Percentiles rank a stretch among this genome's conserved stretches.
phyloP scores from a whole-genome alignment of 73 alveolate genomes.

The Urostyla sp. region DNA sequence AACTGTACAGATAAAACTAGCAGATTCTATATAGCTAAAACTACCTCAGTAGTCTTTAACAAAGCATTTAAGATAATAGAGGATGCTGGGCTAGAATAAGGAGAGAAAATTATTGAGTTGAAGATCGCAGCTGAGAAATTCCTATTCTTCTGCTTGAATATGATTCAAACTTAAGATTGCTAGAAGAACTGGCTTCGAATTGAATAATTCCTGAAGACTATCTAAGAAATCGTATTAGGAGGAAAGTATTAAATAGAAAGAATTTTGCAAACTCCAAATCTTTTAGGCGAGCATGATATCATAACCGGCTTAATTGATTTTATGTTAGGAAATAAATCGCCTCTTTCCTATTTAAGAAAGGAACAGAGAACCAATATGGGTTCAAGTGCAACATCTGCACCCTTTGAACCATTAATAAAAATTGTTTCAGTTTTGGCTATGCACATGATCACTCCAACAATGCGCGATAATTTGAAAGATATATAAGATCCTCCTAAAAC shows the following conservation, averaged over 20 bases:
- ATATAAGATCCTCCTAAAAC: too few relatives aligned
- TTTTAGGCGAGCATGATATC: conserved; percentile 36
- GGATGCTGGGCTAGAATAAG: conserved; percentile 22
- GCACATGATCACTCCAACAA: conserved; percentile 12
- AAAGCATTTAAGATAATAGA: conserved; percentile 1
- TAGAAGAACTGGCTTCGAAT: conserved; percentile 75
- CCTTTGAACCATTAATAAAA: conserved; percentile 36
- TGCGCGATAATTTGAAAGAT: neutral
- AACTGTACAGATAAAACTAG: conserved; percentile 45
- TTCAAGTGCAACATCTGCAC: conserved; percentile 10
- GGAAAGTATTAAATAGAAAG: conserved; percentile 39
- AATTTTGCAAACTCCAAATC: neutral
- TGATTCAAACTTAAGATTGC: conserved; percentile 23
- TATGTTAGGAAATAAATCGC: conserved; percentile 67
- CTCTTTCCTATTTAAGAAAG: conserved; percentile 21
- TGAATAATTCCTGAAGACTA: conserved; percentile 68
- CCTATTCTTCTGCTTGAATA: neutral
- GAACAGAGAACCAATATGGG: conserved; percentile 55
- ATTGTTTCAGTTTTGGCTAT: conserved; percentile 29
- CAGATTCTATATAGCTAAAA: conserved; percentile 8
- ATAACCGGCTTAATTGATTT: conserved; percentile 69
- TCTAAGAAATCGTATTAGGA: conserved; percentile 54
- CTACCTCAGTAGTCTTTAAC: neutral
- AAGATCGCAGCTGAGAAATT: conserved; percentile 23
- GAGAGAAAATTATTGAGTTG: neutral